Base-by-base conservation (phyloP, 306 rosid species). In the Cicer arietinum region DNA sequence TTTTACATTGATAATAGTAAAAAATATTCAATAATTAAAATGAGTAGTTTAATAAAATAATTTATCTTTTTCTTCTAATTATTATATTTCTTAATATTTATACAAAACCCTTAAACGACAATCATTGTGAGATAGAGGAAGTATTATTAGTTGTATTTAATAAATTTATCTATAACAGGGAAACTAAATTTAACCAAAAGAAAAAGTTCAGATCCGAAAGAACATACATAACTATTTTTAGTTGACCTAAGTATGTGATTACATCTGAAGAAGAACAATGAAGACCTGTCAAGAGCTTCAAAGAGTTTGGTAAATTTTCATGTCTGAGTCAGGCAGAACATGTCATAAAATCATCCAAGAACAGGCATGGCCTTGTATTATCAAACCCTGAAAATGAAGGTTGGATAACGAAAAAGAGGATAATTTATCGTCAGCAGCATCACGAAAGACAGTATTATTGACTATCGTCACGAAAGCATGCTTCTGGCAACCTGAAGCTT, bases 401-500 rank as follows among this genome's bases (percentile, higher is more conserved):
- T 39, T 44, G 46, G 11, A 14, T 35, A 58, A 56, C 20, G 39
- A 22, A 57, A 71, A 11, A 17, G 10, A 37, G 67, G 61, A 58
- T 80, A 68, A 56, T 63, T 60, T 64, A 67, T 61, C 71, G 22
- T 64, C 57, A 6, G 42, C 72, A 66, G 77, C 78, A 18, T 11
- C 81, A 76, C 51, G 11, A 67, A 35, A 42, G 59, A 65, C 30
- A 44, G 7, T 52, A 70, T 71, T 45, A 57, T 57, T 65, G 66
- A 62, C 11, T 69, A 56, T 77, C 82, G 77, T 89, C 89, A 7
- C 10, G 17, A 65, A 79, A 65, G 86, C 94, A 89, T 42, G 90
- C 83, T 54, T 7, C 85, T 46, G 87, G 85, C 78, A 84, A 56
- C 80, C 78, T 84, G 80, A 84, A 84, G 83, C 96, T 90, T 54